Base-by-base conservation (phyloP, 2,329 filamentous ascomycete species). In the Amesomyces nigricolor region DNA sequence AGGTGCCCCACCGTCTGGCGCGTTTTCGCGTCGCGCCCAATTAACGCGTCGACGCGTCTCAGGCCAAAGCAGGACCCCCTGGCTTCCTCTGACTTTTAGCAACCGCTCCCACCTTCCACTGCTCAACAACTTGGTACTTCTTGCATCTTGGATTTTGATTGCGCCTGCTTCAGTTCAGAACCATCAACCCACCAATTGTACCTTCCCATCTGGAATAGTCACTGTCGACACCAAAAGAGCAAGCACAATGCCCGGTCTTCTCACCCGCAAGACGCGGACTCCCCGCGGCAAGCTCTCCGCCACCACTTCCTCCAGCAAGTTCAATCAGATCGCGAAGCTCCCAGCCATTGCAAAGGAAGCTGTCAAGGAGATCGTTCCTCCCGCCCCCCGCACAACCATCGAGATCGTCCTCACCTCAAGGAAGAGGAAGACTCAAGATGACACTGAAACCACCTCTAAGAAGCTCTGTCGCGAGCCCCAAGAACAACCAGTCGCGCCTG, bases 271-370 rank as follows among this genome's bases (percentile, higher is more conserved):
- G 26, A 58, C 56, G 53, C 63, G 64, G 52, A 44, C 62, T 40
- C 42, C 57, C 46, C 62, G 62, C 46, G 60, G 61, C 50, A 62
- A 60, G 53, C 51, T 51, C 42, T 43, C 58, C 40, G 17, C 55
- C 47, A 51, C 55, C 40, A 46, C 51, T 42, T 19, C 59, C n/a
- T 19, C 80, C 53, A 70, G 65, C 67, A 71, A 61, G 63, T 80
- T 78, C 63, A 63, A 72, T 45, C 77, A 76, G 51, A 67, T 79
- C 47, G 78, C 76, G 35, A 81, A 80, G 67, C 63, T 64, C 19
- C 62, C 67, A 17, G 54, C 58, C 16, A 53, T 60, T 10, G 62
- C 59, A 50, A 69, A 68, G 46, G 61, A 66, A 32, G 19, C 54
- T 32, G 57, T 63, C 29, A 58, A 66, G 47, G 65, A 67, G 47